These are phyloP conservation scores for Phytophthora melonis DNA, from an alignment of 352 stramenopile species.

Conservation along the genomic window DNA sequence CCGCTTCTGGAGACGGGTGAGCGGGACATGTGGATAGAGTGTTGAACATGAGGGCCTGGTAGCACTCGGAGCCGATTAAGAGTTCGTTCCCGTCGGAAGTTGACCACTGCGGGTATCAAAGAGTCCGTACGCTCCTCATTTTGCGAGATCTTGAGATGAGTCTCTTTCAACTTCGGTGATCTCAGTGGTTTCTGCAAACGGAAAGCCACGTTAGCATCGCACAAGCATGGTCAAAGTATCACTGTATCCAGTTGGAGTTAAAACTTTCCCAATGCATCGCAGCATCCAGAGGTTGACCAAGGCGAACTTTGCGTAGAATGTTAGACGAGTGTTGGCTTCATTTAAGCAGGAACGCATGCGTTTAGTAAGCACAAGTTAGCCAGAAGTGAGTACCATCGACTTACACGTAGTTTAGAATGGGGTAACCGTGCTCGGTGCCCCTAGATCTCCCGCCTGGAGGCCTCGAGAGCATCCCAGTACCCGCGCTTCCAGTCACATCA, in stretches of 20 bases:
- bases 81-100: conserved; percentile 17
- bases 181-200: neutral
- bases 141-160: neutral
- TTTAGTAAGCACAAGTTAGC: neutral
- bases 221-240: neutral
- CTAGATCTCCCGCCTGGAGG: conserved; percentile 41
- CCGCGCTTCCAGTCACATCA: neutral
- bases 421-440: conserved; percentile 40
- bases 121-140: neutral
- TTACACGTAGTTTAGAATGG: conserved; percentile 80
- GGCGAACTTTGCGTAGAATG: conserved; percentile 66
- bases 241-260: too few species aligned
- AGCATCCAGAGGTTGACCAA: conserved; percentile 59
- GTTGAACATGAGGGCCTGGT: neutral
- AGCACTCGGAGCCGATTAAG: conserved; percentile 10
- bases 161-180: conserved; percentile 1
- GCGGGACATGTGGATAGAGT: neutral
- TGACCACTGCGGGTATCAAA: neutral
- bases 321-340: conserved; percentile 60
- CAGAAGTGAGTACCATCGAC: conserved; percentile 3
- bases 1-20: neutral
- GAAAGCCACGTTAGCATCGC: neutral
- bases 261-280: conserved; percentile 36
- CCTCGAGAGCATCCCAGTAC: neutral
- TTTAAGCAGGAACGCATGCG: neutral